phyloP scores from a whole-genome alignment of 139 green algal species.

The Micractinium conductrix region DNA sequence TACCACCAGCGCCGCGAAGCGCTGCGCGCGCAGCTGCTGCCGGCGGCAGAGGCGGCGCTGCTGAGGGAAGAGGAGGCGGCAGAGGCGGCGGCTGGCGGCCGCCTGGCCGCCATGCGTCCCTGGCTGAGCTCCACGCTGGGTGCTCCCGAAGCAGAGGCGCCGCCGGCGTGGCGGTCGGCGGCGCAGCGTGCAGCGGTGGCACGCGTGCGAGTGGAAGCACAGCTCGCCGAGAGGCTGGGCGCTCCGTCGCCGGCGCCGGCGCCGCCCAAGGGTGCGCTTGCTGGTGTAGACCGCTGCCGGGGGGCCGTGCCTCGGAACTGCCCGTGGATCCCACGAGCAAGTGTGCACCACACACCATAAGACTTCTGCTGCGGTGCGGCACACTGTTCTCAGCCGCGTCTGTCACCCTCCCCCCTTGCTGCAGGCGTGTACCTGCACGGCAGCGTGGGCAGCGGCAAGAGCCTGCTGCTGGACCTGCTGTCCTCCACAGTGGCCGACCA shows the following conservation, averaged over 20 bases:
- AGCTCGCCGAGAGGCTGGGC: slow-evolving; percentile 21
- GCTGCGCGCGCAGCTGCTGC: background rate
- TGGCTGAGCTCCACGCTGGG: background rate
- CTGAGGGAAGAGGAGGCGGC: background rate
- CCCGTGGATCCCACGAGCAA: too few species aligned
- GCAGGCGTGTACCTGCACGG: slow-evolving; percentile 75
- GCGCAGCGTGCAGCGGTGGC: slow-evolving; percentile 11
- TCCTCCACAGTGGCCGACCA: slow-evolving; percentile 40
- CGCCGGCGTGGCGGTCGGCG: background rate
- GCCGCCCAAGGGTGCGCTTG: slow-evolving; percentile 30
- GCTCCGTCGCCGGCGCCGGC: slow-evolving; percentile 1
- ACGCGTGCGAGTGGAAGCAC: background rate
- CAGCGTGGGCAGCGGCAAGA: slow-evolving; percentile 75
- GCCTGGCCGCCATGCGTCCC: background rate
- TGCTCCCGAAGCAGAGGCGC: background rate
- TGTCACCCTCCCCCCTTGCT: too few species aligned
- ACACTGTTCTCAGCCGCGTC: background rate
- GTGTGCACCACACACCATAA: too few species aligned
- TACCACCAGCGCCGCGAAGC: background rate
- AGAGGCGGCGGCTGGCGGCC: background rate
- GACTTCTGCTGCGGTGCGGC: background rate
- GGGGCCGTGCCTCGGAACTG: too few species aligned
- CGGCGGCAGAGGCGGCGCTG: background rate
- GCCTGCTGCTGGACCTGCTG: slow-evolving; percentile 72
- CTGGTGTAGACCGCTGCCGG: too few species aligned